Conservation (phyloP, 495 filamentous ascomycete species). For the Aspergillus carlsbadensis region DNA sequence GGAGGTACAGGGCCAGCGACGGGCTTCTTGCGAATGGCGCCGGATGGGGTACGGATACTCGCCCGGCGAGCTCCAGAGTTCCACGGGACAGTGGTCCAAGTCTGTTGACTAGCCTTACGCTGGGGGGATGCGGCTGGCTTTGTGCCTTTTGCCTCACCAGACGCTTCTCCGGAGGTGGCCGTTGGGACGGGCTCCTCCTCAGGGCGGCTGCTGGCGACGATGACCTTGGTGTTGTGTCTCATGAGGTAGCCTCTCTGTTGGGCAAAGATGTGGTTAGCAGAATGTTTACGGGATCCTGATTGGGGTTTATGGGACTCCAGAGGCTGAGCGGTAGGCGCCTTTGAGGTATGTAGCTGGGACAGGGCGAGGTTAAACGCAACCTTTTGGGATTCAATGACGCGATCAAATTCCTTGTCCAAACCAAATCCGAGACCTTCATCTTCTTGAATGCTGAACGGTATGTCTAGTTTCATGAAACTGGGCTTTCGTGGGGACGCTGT, state of each 20-base stretch:
- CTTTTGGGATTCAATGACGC: constrained; percentile 97
- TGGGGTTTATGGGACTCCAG: constrained; percentile 13
- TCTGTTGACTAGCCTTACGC: constrained; percentile 74
- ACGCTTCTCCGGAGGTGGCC: constrained; percentile 45
- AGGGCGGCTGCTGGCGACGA: constrained; percentile 76
- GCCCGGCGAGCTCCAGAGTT: constrained; percentile 72
- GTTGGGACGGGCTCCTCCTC: constrained; percentile 43
- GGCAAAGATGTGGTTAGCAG: constrained; percentile 56
- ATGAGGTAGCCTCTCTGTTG: constrained; percentile 96
- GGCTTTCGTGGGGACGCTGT: constrained; percentile 42
- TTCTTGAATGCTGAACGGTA: constrained; percentile 55
- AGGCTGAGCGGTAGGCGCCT: constrained; percentile 9
- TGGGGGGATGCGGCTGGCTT: constrained; percentile 70
- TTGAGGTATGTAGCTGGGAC: constrained; percentile 28
- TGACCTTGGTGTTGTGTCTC: constrained; percentile 96
- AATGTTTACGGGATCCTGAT: constrained; percentile 1
- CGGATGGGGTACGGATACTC: constrained; percentile 59
- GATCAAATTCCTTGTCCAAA: constrained; percentile 88
- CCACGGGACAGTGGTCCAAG: constrained; percentile 97
- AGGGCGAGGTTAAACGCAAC: constrained; percentile 65
- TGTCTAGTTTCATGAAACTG: constrained; percentile 64
- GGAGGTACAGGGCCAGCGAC: constrained; percentile 68
- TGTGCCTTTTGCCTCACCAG: constrained; percentile 52
- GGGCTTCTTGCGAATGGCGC: constrained; percentile 65
- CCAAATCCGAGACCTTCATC: constrained; percentile 69